Percentiles rank a stretch among this genome's conserved stretches.
These are phyloP conservation scores for Aspergillus funiculosus DNA, from an alignment of 495 filamentous ascomycete species.

Conservation along the genomic window DNA sequence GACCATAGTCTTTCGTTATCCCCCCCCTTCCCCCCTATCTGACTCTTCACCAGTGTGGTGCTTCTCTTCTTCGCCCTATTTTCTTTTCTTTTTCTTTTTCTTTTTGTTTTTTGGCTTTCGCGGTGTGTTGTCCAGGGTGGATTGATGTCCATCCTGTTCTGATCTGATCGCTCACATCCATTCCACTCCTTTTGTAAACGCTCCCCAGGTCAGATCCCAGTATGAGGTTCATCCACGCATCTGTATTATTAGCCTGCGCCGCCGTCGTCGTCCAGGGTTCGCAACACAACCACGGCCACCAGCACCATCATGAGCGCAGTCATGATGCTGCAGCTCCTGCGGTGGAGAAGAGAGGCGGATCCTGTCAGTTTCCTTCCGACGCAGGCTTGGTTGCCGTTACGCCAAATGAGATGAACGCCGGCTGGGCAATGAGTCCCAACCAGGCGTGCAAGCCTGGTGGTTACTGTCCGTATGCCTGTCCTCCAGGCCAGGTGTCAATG, in stretches of 20 bases:
- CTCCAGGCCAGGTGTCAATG: conserved; percentile 66
- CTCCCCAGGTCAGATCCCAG: conserved; percentile 13
- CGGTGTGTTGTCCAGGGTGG: no score
- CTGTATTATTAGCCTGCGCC: conserved; percentile 54
- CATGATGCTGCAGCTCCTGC: conserved; percentile 14
- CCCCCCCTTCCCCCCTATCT: conserved; percentile 3
- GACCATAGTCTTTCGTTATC: conserved; percentile 19
- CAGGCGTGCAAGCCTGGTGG: conserved; percentile 61
- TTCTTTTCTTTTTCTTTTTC: neutral
- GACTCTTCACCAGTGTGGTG: neutral
- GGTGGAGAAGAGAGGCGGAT: conserved; percentile 42
- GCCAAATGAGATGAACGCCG: conserved; percentile 59
- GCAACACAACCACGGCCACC: conserved; percentile 32
- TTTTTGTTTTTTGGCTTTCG: no score
- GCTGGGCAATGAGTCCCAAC: conserved; percentile 80
- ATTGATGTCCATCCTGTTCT: neutral
- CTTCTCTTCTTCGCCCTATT: neutral
- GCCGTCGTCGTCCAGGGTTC: conserved; percentile 46
- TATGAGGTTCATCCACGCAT: conserved; percentile 36
- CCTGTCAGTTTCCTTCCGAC: conserved; percentile 62
- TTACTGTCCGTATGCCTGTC: conserved; percentile 77
- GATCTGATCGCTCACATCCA: neutral
- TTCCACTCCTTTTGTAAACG: conserved; percentile 20
- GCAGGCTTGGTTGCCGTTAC: conserved; percentile 65
- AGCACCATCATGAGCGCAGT: conserved; percentile 16